A percentile compares a stretch with the other conserved stretches of the same genome.
phyloP scores from a whole-genome alignment of 441 rosid species.

The Arabidopsis lyrata region DNA sequence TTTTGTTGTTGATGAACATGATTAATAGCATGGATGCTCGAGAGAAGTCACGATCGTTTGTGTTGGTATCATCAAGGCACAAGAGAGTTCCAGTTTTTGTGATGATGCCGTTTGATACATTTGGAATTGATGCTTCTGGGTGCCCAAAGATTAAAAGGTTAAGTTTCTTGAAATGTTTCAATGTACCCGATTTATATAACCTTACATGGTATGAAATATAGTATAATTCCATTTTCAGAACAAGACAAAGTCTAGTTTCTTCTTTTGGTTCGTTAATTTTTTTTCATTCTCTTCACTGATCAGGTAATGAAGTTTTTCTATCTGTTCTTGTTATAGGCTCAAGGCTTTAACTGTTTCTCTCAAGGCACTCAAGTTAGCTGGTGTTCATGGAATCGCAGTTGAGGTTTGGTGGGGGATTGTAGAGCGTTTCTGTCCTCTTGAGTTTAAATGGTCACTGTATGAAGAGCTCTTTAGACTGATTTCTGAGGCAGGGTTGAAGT shows the following conservation, averaged over 20 bases:
- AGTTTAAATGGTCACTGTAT: constrained; percentile 66
- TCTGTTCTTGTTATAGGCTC: constrained; percentile 57
- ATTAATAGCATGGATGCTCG: constrained; percentile 66
- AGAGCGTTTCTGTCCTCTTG: constrained; percentile 62
- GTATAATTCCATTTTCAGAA: constrained; percentile 14
- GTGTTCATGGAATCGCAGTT: constrained; percentile 71
- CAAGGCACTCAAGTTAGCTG: constrained; percentile 73
- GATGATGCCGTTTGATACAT: constrained; percentile 62
- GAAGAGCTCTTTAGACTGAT: constrained; percentile 64
- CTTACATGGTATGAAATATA: constrained; percentile 36
- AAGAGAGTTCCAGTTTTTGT: constrained; percentile 66
- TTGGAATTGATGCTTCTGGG: constrained; percentile 63
- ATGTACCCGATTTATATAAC: constrained; percentile 25
- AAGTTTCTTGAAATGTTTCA: constrained; percentile 22
- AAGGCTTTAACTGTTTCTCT: constrained; percentile 68
- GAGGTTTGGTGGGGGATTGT: constrained; percentile 84
- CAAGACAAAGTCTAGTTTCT: constrained; percentile 7
- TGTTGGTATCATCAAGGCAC: constrained; percentile 61
- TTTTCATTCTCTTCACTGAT: neutral
- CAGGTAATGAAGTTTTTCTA: constrained; percentile 37
- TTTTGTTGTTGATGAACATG: constrained; percentile 14
- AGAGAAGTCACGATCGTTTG: constrained; percentile 60
- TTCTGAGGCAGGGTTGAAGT: constrained; percentile 62
- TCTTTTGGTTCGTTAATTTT: neutral
- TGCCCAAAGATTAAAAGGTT: constrained; percentile 61